Base-by-base conservation (phyloP, 805 yeast species). In the Grigorovia yakushimaensis region DNA sequence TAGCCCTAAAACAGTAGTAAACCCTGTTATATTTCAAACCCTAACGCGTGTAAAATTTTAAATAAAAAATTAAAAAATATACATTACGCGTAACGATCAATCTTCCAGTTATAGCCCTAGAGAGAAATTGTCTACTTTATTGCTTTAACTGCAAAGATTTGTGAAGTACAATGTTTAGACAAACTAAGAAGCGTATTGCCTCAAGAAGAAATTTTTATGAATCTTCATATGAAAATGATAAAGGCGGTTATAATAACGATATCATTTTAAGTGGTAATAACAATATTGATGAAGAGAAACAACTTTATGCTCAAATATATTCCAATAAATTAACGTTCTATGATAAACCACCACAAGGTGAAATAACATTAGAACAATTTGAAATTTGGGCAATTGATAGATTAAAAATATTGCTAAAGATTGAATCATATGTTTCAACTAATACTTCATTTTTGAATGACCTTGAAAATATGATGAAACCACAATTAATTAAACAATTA, bases 311-410 rank as follows among this genome's bases (percentile, higher is more conserved):
- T 47, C 56, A 59, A 52, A 56, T 72, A 39, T 80, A 82, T 60
- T 75, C 79, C 10, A 69, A 77, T 36, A 72, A 94, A 44, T 69
- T 93, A 44, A 79, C 87, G 19, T 78, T 91, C 58, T 93, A 93
- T 66, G 76, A 71, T 22, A 53, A 69, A 5, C 93, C 95, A 10
- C 98, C 98, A 0, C 67, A 74, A 30, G 80, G 82, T 13, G 98
- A 93, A 65, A 81, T 93, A 57, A 87, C 97, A 0, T 66, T 93
- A 17, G 97, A 89, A 53, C 86, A 93, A 58, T 93, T 93, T 65
- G 98, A 93, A 67, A 73, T 74, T 4, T 93, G 97, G 96, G 98
- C 98, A 4, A 82, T 93, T 47, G 98, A 91, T 59, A 70, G 99
- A 50, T 72, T 91, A 52, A 81, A 83, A 59, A 78, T 93, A 8